phyloP scores from a whole-genome alignment of 257 asterid species.

The Nicotiana otophora region DNA sequence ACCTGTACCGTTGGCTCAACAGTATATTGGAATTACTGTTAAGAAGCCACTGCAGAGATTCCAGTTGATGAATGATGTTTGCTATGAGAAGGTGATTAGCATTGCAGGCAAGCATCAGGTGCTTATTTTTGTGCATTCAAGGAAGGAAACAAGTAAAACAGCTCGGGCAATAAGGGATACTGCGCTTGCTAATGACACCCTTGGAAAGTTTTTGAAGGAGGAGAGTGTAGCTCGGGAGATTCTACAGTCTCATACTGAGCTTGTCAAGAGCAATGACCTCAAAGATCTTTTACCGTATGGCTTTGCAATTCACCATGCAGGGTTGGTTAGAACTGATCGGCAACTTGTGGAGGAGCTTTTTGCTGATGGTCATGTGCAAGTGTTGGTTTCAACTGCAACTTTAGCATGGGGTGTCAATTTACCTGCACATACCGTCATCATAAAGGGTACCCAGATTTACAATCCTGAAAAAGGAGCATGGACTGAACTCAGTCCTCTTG shows the following conservation, averaged over 20 bases:
- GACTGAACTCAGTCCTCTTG: slow-evolving; percentile 41
- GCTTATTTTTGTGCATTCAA: slow-evolving; percentile 39
- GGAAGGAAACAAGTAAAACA: slow-evolving; percentile 42
- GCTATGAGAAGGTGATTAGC: slow-evolving; percentile 38
- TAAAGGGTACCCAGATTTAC: slow-evolving; percentile 42
- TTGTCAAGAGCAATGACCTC: slow-evolving; percentile 43
- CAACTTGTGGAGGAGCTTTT: slow-evolving; percentile 36
- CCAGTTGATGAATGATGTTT: slow-evolving; percentile 43
- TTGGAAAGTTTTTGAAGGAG: slow-evolving; percentile 37
- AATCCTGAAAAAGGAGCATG: slow-evolving; percentile 43
- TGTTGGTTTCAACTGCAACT: slow-evolving; percentile 42
- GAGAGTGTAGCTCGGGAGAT: slow-evolving; percentile 37
- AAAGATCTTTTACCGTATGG: slow-evolving; percentile 41
- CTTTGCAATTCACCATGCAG: slow-evolving; percentile 45
- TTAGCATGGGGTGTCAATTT: slow-evolving; percentile 48
- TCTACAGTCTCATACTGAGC: slow-evolving; percentile 35
- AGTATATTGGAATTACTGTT: slow-evolving; percentile 36
- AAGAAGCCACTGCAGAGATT: slow-evolving; percentile 43
- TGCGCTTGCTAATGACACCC: slow-evolving; percentile 39
- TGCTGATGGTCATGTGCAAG: slow-evolving; percentile 34
- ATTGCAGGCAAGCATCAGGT: slow-evolving; percentile 44
- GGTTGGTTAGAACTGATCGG: slow-evolving; percentile 40
- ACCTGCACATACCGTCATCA: slow-evolving; percentile 44
- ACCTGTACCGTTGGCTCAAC: slow-evolving; percentile 40
- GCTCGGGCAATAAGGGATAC: slow-evolving; percentile 42